Conservation (phyloP, 2,329 filamentous ascomycete genomes). For the Fusarium succisae region DNA sequence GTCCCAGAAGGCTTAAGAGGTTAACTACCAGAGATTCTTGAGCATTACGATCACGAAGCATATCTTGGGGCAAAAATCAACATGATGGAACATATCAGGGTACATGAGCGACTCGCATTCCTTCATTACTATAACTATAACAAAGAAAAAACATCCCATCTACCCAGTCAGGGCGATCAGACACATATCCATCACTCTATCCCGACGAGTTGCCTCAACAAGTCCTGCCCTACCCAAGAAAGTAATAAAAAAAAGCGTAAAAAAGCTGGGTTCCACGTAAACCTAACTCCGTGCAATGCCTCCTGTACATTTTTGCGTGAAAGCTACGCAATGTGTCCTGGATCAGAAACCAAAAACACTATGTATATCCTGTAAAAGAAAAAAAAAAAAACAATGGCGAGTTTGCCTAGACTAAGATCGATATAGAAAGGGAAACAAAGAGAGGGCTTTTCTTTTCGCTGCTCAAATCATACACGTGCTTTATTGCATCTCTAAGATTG, state of each 20-base stretch:
- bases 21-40: not conserved
- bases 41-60: not conserved
- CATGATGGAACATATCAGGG: not conserved
- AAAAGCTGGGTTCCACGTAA: conserved; percentile 31
- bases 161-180: conserved; percentile 5
- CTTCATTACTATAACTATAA: conserved; percentile 35
- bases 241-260: conserved; percentile 9
- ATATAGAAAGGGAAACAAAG: conserved; percentile 13
- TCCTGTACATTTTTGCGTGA: conserved; percentile 42
- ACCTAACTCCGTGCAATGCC: conserved; percentile 50
- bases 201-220: conserved; percentile 15
- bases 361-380: conserved; percentile 25
- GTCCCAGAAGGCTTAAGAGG: conserved; percentile 23
- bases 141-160: conserved; percentile 27
- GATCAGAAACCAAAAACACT: conserved; percentile 28
- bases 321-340: conserved; percentile 21
- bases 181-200: conserved; percentile 20
- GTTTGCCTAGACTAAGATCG: conserved; percentile 20
- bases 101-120: conserved; percentile 22
- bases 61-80: not conserved
- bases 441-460: conserved; percentile 4
- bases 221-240: conserved; percentile 30
- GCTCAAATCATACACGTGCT: conserved; percentile 33
- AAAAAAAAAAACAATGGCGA: conserved; percentile 19
- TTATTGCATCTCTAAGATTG: conserved; percentile 43